These are phyloP conservation scores for Agrostemma githago DNA, from an alignment of 148 eudicot genomes.

Conservation along the genomic window DNA sequence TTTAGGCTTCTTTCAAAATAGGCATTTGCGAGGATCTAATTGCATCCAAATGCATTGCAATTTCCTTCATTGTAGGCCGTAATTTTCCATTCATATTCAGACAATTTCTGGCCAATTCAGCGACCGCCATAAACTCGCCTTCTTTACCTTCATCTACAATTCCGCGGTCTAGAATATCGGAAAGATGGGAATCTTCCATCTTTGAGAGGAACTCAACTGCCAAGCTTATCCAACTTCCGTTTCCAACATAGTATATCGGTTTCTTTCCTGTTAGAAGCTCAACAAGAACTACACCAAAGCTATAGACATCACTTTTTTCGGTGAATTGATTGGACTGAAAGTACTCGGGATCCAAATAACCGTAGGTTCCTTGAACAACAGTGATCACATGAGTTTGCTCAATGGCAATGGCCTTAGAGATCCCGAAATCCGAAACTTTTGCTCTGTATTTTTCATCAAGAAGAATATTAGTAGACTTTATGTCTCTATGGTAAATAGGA, in stretches of 20 bases:
- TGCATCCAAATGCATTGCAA: constrained; percentile 12
- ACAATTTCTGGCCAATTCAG: constrained; percentile 12
- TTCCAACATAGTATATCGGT: constrained; percentile 6
- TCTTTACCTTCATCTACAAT: constrained; percentile 6
- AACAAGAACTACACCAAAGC: constrained; percentile 25
- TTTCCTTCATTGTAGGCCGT: constrained; percentile 24
- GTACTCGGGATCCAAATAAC: constrained; percentile 30
- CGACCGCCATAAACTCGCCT: constrained; percentile 7
- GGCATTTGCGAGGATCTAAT: constrained; percentile 24
- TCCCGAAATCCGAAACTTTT: constrained; percentile 25
- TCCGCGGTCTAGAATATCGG: constrained; percentile 13
- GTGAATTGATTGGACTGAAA: constrained; percentile 19
- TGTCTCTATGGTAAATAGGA: constrained; percentile 21
- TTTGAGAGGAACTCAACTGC: constrained; percentile 14
- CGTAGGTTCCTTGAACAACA: constrained; percentile 24
- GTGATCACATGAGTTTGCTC: constrained; percentile 25
- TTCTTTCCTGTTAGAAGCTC: constrained; percentile 10
- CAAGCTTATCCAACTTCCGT: constrained; percentile 12
- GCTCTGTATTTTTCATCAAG: constrained; percentile 21
- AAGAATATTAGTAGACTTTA: constrained; percentile 25
- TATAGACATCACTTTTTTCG: constrained; percentile 26
- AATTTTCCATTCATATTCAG: constrained; percentile 13
- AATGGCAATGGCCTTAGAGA: constrained; percentile 15
- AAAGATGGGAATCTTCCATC: constrained; percentile 11
- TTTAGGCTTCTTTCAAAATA: neutral